Conservation (phyloP, 768 basidiomycete genomes). For the Leccinum subtestaceum region DNA sequence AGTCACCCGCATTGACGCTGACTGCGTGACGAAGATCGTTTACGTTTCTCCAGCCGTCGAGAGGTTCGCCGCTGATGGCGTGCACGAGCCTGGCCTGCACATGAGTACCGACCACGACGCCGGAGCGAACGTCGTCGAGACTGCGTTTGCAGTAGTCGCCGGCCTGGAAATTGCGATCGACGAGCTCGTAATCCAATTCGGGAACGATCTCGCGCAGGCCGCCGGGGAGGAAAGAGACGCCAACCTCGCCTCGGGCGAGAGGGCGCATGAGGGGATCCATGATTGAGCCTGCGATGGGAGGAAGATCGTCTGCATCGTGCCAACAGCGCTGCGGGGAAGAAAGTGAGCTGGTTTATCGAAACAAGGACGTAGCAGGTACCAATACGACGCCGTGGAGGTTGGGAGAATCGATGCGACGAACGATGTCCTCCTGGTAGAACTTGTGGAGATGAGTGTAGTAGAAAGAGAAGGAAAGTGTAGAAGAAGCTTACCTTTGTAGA, state of each 20-base stretch:
- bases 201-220: conserved; percentile 63
- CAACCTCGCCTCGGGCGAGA: conserved; percentile 76
- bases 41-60: conserved; percentile 62
- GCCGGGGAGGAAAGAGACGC: conserved; percentile 63
- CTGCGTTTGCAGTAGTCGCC: conserved; percentile 84
- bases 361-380: conserved; percentile 34
- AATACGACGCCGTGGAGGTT: conserved; percentile 59
- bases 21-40: conserved; percentile 55
- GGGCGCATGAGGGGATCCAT: conserved; percentile 74
- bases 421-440: conserved; percentile 71
- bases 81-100: conserved; percentile 72
- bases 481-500: conserved; percentile 33
- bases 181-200: conserved; percentile 64
- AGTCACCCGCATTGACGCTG: conserved; percentile 75
- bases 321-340: conserved; percentile 66
- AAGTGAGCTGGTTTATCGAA: conserved; percentile 7
- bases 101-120: conserved; percentile 63
- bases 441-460: conserved; percentile 20
- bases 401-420: conserved; percentile 44
- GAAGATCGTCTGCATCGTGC: conserved; percentile 80
- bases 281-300: conserved; percentile 38
- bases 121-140: conserved; percentile 70
- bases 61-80: conserved; percentile 57
- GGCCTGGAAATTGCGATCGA: conserved; percentile 73
- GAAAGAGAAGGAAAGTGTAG: background rate